Evolutionary conservation across 805 yeast species (phyloP), one percentile per base, ranked within the genome.

Genomic region (Metschnikowia hibisci): DNA sequence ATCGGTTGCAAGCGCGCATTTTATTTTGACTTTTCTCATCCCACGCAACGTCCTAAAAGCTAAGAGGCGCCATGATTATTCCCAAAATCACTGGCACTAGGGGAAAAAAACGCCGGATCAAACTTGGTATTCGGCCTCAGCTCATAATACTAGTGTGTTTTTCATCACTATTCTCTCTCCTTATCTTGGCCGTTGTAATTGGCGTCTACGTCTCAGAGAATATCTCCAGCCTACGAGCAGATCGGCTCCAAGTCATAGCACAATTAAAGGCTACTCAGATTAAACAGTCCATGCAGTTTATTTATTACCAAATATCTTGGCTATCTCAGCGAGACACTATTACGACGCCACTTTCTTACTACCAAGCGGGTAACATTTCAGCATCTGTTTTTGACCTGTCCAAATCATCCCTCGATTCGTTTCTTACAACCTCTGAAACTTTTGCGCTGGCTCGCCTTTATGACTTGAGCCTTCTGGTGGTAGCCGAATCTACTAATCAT

Each of bases 191-290:
- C 6, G 69, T 85, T 15, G 88, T 84, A 18, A 78, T 87, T 8
- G 93, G 71, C 39, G 76, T 84, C 3, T 86, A 86, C 61, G 87
- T 84, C 60, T 77, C 87, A 4, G 61, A 69, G 15, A 83, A 79
- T 48, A 78, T 82, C 46, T 74, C 80, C 25, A 63, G 74, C 36
- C 62, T 85, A 34, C 71, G 95, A 54, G 78, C 82, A 1, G 89
- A 86, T 48, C 75, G 89, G 44, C 66, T 89, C 20, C 78, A 77
- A 53, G 87, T 87, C 34, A 85, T 88, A 15, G 85, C 96, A 2
- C 85, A 85, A 60, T 67, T 89, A 43, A 88, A 87, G 61, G 80
- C 91, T 0, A 77, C 90, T 0, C 96, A 89, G 61, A 69, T 88
- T 15, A 75, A 74, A 42, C 96, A 87, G 62, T 76, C 79, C 32